Conservation (phyloP, 176 grass and related monocot species). For the Pharus latifolius region DNA sequence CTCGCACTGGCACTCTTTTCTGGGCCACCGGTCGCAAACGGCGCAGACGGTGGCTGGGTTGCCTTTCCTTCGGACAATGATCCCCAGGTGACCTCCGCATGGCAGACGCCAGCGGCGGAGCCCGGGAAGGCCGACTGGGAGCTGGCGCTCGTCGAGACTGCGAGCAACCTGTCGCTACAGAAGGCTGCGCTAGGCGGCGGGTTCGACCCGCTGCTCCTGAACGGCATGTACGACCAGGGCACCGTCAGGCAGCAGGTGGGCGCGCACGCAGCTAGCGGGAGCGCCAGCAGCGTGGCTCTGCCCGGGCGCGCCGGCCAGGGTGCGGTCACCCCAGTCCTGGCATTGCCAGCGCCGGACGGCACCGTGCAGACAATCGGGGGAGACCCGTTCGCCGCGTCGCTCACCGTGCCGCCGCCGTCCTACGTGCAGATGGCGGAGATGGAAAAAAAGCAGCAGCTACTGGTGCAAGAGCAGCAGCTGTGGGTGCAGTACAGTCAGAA, state of each 20-base stretch:
- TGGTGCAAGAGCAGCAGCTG: conserved; percentile 67
- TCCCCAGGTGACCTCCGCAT: conserved; percentile 36
- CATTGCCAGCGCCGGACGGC: conserved; percentile 55
- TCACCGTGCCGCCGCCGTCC: conserved; percentile 49
- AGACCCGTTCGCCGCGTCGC: conserved; percentile 74
- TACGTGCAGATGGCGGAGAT: conserved; percentile 87
- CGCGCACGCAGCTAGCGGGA: conserved; percentile 35
- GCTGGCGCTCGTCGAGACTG: conserved; percentile 58
- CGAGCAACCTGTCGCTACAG: conserved; percentile 57
- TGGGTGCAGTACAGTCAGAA: conserved; percentile 59
- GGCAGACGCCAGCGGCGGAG: conserved; percentile 59
- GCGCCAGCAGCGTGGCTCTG: conserved; percentile 62
- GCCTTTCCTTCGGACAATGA: conserved; percentile 47
- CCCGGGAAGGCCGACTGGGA: conserved; percentile 74
- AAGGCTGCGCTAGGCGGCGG: conserved; percentile 46
- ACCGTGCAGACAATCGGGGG: conserved; percentile 12
- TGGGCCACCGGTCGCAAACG: background rate
- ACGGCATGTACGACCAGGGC: conserved; percentile 84
- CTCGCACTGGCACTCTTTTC: conserved; percentile 75
- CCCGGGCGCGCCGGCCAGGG: conserved; percentile 2
- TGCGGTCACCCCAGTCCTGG: conserved; percentile 21
- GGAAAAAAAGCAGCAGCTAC: conserved; percentile 65
- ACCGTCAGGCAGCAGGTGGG: conserved; percentile 30
- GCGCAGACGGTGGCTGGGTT: conserved; percentile 28
- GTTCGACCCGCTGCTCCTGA: conserved; percentile 52